Evolutionary conservation across 2,329 filamentous ascomycete species (phyloP), one percentile per base, ranked within the genome.

Genomic region (Fusarium bulbicola): DNA sequence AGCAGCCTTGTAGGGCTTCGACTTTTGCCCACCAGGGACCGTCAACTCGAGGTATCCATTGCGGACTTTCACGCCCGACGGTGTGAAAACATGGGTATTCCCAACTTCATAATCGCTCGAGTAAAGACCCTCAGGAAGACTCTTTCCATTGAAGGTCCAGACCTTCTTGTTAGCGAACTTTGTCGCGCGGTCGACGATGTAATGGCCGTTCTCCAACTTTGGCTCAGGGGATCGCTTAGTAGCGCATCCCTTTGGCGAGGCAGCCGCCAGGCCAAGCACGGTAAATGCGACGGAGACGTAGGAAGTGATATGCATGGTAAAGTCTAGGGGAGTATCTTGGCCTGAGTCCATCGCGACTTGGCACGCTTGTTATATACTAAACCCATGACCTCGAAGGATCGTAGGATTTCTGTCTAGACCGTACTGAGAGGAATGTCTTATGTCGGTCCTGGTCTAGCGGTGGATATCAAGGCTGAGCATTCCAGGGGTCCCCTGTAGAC

Each of bases 41-140:
- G 70, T 59, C 14, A 80, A 70, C 58, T 80, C 74, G 7, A 80
- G 74, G 50, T 80, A 80, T 2, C 78, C 78, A 42, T 79, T 71
- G 9, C 56, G 58, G 18, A 80, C 56, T 8, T 61, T 68, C 3
- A 75, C 77, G 3, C 78, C 78, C 5, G 68, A 67, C 0, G 75
- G 30, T 0, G 34, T 62, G 13, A 59, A 79, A 6, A 34, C 9
- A 15, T 73, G 70, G 1, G 60, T 70, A 12, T 59, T 47, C 6
- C 66, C 68, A 6, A 72, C 68, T 0, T n/a, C 21, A 24, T 77
- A 80, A 24, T 72, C 63, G 70, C 78, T 80, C 7, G 58, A 61
- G 8, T 57, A 60, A n/a, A 80, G 53, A 1, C 78, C 78, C 0
- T 59, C 13, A 1, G 79, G 79, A 3, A 80, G 66, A 21, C 10